phyloP scores from a whole-genome alignment of 139 green algal species.

The Volvox reticuliferus region DNA sequence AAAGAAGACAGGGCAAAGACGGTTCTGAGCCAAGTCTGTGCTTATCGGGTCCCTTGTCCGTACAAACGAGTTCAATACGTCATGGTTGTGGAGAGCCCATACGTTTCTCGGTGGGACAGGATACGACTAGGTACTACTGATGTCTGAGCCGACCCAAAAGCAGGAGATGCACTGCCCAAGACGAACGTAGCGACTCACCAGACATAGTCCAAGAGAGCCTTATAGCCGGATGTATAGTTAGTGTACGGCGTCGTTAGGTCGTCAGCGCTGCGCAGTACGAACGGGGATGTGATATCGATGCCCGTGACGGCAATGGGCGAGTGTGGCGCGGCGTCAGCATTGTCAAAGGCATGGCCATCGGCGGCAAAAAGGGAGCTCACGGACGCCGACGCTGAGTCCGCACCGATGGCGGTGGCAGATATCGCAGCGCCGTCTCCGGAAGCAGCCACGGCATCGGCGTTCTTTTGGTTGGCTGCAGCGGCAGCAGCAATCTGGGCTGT shows the following conservation, averaged over 20 bases:
- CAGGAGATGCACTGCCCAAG: no score
- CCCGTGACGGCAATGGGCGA: constrained; percentile 52
- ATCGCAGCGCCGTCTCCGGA: not conserved
- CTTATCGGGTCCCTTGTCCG: no score
- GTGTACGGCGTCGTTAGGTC: constrained; percentile 80
- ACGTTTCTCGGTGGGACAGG: no score
- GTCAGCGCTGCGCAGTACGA: constrained; percentile 71
- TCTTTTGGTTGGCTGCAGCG: constrained; percentile 16
- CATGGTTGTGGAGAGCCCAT: no score
- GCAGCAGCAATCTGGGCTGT: constrained; percentile 38
- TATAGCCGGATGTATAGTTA: constrained; percentile 91
- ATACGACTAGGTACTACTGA: no score
- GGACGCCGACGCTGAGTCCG: not conserved
- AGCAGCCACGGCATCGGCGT: not conserved
- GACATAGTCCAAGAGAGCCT: constrained; percentile 88
- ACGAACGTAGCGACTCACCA: constrained; percentile 61
- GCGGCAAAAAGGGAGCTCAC: not conserved
- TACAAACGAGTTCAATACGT: no score
- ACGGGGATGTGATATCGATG: constrained; percentile 70
- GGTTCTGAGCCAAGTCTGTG: no score
- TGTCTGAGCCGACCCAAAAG: no score
- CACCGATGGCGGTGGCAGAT: not conserved
- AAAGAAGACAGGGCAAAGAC: no score
- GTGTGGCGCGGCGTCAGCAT: not conserved
- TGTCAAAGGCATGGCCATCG: constrained; percentile 59